These are phyloP conservation scores for Diutina mesorugosa DNA, from an alignment of 1,139 yeast genomes.

Conservation along the genomic window DNA sequence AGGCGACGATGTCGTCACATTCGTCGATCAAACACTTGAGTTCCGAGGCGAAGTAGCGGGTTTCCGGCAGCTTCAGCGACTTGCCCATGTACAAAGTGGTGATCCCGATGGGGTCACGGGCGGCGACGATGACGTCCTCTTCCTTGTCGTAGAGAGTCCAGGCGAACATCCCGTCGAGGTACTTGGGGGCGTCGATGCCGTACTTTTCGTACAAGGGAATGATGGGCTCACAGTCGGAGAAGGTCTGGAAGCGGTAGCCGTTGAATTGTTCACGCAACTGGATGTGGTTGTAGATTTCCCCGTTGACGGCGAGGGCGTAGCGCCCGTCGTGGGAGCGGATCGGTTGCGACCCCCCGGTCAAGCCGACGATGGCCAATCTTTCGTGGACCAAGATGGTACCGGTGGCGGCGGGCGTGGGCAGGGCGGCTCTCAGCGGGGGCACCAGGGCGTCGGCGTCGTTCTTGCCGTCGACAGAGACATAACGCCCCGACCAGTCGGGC, in stretches of 20 bases:
- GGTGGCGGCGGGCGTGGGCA: slow-evolving; percentile 2
- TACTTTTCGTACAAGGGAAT: slow-evolving; percentile 83
- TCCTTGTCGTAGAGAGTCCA: slow-evolving; percentile 78
- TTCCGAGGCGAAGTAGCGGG: slow-evolving; percentile 88
- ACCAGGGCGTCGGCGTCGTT: not conserved
- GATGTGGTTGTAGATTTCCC: slow-evolving; percentile 96
- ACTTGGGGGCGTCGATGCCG: slow-evolving; percentile 80
- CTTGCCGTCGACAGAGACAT: slow-evolving; percentile 40
- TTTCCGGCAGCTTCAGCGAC: slow-evolving; percentile 51
- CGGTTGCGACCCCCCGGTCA: slow-evolving; percentile 97
- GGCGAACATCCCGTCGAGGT: slow-evolving; percentile 97
- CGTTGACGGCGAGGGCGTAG: slow-evolving; percentile 77
- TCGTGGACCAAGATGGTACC: slow-evolving; percentile 80
- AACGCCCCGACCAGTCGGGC: slow-evolving; percentile 97
- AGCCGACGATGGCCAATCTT: slow-evolving; percentile 90
- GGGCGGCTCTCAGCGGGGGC: not conserved
- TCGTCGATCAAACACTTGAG: slow-evolving; percentile 86
- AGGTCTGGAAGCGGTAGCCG: slow-evolving; percentile 51
- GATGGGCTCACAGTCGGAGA: slow-evolving; percentile 94
- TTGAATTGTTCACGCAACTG: slow-evolving; percentile 62
- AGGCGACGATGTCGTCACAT: slow-evolving; percentile 83
- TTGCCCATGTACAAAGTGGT: slow-evolving; percentile 95
- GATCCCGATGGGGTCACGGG: slow-evolving; percentile 97
- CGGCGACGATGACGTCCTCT: slow-evolving; percentile 50
- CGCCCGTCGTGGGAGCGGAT: slow-evolving; percentile 69